A percentile compares a stretch with the other conserved stretches of the same genome.
phyloP scores from a whole-genome alignment of 169 alveolate genomes.

The Miamiensis avidus region DNA sequence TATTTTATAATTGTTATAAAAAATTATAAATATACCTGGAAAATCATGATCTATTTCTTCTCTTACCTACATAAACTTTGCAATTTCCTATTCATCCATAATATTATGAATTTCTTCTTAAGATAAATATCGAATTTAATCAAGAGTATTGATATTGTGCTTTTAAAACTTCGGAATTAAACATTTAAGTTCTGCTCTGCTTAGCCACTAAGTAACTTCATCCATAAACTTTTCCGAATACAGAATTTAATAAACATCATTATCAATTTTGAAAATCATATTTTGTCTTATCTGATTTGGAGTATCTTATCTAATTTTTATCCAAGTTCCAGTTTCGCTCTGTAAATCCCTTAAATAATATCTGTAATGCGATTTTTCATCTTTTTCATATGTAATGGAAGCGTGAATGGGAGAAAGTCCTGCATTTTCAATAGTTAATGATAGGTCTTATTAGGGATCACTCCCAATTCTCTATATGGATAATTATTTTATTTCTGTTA shows the following conservation, averaged over 20 bases:
- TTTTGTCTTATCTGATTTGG: slow-evolving; percentile 2
- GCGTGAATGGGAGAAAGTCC: slow-evolving; percentile 4
- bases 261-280: slow-evolving; percentile 19
- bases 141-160: slow-evolving; percentile 6
- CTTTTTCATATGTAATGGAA: background rate
- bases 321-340: slow-evolving; percentile 20
- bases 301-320: slow-evolving; percentile 12
- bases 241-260: background rate
- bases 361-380: slow-evolving; percentile 2
- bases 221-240: slow-evolving; percentile 2
- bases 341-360: slow-evolving; percentile 4
- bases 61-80: background rate
- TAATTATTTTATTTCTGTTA: too few species aligned
- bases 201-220: slow-evolving; percentile 18
- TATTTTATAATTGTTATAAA: too few species aligned
- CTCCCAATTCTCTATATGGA: slow-evolving; percentile 2
- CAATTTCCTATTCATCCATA: slow-evolving; percentile 17
- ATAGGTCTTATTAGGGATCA: slow-evolving; percentile 11
- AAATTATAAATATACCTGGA: background rate
- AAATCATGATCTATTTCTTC: slow-evolving; percentile 9
- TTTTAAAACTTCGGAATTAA: background rate
- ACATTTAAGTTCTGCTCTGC: slow-evolving; percentile 9
- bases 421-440: slow-evolving; percentile 23
- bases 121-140: slow-evolving; percentile 4
- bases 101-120: slow-evolving; percentile 10